These are phyloP conservation scores for Ogataea methanolica DNA, from an alignment of 805 yeast species.

Conservation along the genomic window DNA sequence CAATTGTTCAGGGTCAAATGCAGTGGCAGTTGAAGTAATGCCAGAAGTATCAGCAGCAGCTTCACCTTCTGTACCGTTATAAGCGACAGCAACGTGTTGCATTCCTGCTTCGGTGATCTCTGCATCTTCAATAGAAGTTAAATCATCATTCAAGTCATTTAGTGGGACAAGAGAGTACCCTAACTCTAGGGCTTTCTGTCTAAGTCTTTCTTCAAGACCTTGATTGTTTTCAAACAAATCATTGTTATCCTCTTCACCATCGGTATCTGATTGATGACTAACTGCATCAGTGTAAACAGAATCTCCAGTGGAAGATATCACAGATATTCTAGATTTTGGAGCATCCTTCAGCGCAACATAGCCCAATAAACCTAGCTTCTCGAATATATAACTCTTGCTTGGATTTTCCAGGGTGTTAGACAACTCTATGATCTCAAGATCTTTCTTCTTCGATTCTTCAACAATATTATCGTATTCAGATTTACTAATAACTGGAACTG, in stretches of 20 bases:
- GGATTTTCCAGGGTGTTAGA: conserved; percentile 9
- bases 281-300: conserved; percentile 17
- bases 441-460: background rate
- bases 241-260: conserved; percentile 7
- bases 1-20: conserved; percentile 5
- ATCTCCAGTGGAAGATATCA: conserved; percentile 3
- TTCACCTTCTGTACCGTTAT: background rate
- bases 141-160: conserved; percentile 15
- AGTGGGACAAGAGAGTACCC: conserved; percentile 33
- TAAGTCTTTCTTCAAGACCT: conserved; percentile 26
- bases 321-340: background rate
- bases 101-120: conserved; percentile 6
- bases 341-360: conserved; percentile 2
- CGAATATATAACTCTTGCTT: conserved; percentile 16
- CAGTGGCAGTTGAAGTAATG: background rate
- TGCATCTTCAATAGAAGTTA: conserved; percentile 22
- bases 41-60: background rate
- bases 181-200: conserved; percentile 30
- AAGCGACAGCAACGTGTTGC: conserved; percentile 3
- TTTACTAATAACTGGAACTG: background rate
- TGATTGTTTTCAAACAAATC: conserved; percentile 17
- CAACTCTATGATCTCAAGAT: conserved; percentile 3
- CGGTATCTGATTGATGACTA: conserved; percentile 12
- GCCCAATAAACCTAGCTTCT: conserved; percentile 15
- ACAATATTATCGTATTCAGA: background rate